Evolutionary conservation across 495 filamentous ascomycete species (phyloP).

Genomic region (Poronia punctata): DNA sequence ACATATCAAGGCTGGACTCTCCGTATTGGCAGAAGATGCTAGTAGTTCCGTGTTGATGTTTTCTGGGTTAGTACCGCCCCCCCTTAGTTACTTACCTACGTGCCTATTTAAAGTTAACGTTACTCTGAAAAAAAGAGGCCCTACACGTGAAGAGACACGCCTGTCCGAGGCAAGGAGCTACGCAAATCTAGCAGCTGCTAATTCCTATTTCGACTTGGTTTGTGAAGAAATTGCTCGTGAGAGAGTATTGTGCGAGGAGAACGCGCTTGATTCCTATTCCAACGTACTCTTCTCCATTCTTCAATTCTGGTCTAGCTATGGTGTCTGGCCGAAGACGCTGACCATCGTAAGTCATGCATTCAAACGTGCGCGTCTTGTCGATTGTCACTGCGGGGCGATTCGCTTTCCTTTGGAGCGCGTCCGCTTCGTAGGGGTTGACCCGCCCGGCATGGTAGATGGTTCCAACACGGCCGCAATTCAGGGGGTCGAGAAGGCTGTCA

Average conservation of each 20-base stretch:
- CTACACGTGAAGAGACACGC: conserved; percentile 50
- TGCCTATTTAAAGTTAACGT: no score
- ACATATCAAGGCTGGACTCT: conserved; percentile 61
- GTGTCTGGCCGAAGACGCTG: conserved; percentile 44
- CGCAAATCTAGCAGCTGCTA: conserved; percentile 39
- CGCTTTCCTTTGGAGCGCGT: conserved; percentile 43
- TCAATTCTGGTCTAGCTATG: conserved; percentile 44
- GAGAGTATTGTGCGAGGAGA: conserved; percentile 40
- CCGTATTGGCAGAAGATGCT: conserved; percentile 31
- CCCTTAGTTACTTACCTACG: no score
- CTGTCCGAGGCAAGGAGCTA: conserved; percentile 65
- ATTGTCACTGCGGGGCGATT: conserved; percentile 62
- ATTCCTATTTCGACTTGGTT: conserved; percentile 30
- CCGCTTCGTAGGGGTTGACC: conserved; percentile 61
- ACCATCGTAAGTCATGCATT: conserved; percentile 72
- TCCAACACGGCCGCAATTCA: conserved; percentile 29
- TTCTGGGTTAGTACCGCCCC: conserved; percentile 65
- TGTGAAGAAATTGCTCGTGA: conserved; percentile 3
- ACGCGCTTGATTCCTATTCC: conserved; percentile 72
- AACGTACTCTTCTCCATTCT: conserved; percentile 68
- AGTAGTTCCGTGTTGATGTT: conserved; percentile 53
- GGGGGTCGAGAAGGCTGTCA: conserved; percentile 33
- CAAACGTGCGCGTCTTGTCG: conserved; percentile 59
- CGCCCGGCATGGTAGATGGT: conserved; percentile 40
- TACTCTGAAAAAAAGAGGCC: conserved; percentile 40